Percentiles rank a stretch among this genome's conserved stretches.
phyloP scores from a whole-genome alignment of 495 filamentous ascomycete species.

The Entonaema liquescens region DNA sequence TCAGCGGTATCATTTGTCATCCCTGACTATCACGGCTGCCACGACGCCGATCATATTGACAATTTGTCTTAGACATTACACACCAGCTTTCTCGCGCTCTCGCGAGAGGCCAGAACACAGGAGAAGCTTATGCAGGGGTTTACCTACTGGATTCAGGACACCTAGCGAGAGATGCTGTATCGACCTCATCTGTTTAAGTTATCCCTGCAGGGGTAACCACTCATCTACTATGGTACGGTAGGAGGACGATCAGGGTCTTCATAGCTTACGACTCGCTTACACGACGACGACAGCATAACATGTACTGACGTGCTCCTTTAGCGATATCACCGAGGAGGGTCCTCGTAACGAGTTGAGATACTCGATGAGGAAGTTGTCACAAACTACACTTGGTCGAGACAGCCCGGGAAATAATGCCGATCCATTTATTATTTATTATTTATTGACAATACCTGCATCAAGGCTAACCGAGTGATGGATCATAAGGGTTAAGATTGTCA shows the following conservation, averaged over 20 bases:
- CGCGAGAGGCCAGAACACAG: slow-evolving; percentile 20
- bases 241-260: slow-evolving; percentile 35
- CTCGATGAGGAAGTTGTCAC: slow-evolving; percentile 25
- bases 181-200: slow-evolving; percentile 16
- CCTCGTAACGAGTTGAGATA: slow-evolving; percentile 6
- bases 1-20: slow-evolving; percentile 39
- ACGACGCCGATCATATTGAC: slow-evolving; percentile 38
- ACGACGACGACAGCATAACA: slow-evolving; percentile 18
- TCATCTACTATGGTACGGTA: slow-evolving; percentile 4
- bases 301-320: slow-evolving; percentile 22
- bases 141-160: slow-evolving; percentile 28
- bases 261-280: slow-evolving; percentile 20
- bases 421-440: slow-evolving; percentile 35
- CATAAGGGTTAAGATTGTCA: slow-evolving; percentile 33
- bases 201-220: slow-evolving; percentile 12
- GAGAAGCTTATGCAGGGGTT: slow-evolving; percentile 37
- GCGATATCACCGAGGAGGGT: slow-evolving; percentile 14
- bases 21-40: slow-evolving; percentile 33
- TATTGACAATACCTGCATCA: slow-evolving; percentile 35
- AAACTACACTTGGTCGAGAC: slow-evolving; percentile 15
- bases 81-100: slow-evolving; percentile 20
- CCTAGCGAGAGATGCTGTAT: slow-evolving; percentile 14
- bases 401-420: slow-evolving; percentile 32
- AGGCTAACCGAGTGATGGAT: slow-evolving; percentile 22
- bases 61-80: slow-evolving; percentile 41